Percentiles rank a stretch among this genome's conserved stretches.
Conservation (phyloP, 805 yeast genomes). For the Spathaspora girioi region DNA sequence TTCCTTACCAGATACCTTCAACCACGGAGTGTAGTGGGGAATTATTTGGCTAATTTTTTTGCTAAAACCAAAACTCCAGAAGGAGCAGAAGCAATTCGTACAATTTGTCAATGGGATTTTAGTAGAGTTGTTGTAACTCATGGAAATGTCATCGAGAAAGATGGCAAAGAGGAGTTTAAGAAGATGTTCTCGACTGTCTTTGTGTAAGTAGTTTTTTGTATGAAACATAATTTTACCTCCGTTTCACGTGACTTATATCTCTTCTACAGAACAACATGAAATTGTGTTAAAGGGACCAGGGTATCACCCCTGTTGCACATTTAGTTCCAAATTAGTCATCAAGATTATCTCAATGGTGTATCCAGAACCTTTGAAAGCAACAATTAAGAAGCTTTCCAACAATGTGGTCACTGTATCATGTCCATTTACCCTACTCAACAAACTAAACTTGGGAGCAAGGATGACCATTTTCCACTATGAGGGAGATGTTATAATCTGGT, state of each 20-base stretch:
- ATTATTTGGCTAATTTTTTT: neutral
- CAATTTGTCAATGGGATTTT: slow-evolving; percentile 30
- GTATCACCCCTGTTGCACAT: too few relatives aligned
- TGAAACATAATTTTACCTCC: neutral
- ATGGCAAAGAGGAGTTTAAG: slow-evolving; percentile 17
- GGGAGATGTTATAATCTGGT: slow-evolving; percentile 43
- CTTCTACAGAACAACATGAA: neutral
- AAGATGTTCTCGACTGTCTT: neutral
- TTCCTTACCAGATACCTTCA: slow-evolving; percentile 32
- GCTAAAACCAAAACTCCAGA: neutral
- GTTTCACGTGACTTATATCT: neutral
- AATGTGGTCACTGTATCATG: slow-evolving; percentile 31
- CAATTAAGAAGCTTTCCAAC: slow-evolving; percentile 25
- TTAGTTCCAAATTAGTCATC: too few relatives aligned
- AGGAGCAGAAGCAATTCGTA: neutral
- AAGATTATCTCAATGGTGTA: neutral
- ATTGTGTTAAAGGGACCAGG: neutral
- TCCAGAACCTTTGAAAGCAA: slow-evolving; percentile 15
- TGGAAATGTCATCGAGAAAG: slow-evolving; percentile 48
- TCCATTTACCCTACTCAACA: slow-evolving; percentile 26
- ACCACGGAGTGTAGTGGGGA: slow-evolving; percentile 34
- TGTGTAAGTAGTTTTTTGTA: neutral
- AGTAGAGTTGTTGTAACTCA: slow-evolving; percentile 48
- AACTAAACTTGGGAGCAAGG: slow-evolving; percentile 35
- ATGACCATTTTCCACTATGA: slow-evolving; percentile 36